Percentiles rank a stretch among this genome's conserved stretches.
These are phyloP conservation scores for Cladophialophora psammophila DNA, from an alignment of 2,329 filamentous ascomycete genomes.

Conservation along the genomic window DNA sequence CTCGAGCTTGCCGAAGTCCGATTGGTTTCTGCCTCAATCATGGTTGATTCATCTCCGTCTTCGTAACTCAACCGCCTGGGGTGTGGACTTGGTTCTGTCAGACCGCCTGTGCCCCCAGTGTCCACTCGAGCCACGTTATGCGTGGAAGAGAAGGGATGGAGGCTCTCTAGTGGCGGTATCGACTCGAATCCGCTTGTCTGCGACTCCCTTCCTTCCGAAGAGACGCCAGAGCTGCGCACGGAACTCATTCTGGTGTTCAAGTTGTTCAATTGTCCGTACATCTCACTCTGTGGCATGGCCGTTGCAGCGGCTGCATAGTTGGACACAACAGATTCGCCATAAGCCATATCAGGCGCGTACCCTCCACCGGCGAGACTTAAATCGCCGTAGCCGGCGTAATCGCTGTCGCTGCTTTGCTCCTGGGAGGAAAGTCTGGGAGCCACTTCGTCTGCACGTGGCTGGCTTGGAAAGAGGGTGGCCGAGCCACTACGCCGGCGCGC, in stretches of 20 bases:
- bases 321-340: constrained; percentile 59
- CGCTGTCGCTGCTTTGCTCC: constrained; percentile 70
- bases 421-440: constrained; percentile 41
- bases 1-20: constrained; percentile 66
- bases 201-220: constrained; percentile 40
- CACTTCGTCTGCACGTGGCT: constrained; percentile 47
- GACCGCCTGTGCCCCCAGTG: constrained; percentile 86
- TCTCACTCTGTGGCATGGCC: constrained; percentile 33
- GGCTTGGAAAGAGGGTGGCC: constrained; percentile 42
- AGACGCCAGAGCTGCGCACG: constrained; percentile 40
- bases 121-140: constrained; percentile 74
- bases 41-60: constrained; percentile 81
- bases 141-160: constrained; percentile 64
- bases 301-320: constrained; percentile 36
- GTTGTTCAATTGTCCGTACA: constrained; percentile 34
- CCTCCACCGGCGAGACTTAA: constrained; percentile 76
- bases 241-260: constrained; percentile 39
- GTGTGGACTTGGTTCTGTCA: constrained; percentile 74
- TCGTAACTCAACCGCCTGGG: constrained; percentile 82
- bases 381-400: constrained; percentile 72
- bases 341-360: constrained; percentile 68
- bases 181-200: constrained; percentile 44
- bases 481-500: constrained; percentile 63
- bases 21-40: constrained; percentile 59
- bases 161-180: constrained; percentile 59